Percentiles rank a stretch among this genome's conserved stretches.
Evolutionary conservation across 495 filamentous ascomycete species (phyloP).

Genomic region (Talaromyces adpressus): DNA sequence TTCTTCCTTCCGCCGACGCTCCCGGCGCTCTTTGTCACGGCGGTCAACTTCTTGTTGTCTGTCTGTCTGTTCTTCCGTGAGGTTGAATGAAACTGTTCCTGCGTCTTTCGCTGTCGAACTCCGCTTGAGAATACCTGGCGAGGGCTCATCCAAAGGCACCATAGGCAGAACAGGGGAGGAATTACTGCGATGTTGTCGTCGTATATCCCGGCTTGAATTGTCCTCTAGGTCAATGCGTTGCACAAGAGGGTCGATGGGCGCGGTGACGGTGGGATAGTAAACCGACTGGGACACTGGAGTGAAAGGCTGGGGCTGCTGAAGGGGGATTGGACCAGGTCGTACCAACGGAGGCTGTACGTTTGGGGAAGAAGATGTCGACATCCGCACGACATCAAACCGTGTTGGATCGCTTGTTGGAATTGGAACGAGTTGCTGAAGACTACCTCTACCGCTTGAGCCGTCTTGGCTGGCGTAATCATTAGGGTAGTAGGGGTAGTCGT

Average conservation of each 20-base stretch:
- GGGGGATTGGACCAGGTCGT: conserved; percentile 43
- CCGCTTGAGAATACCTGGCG: conserved; percentile 24
- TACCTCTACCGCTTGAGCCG: conserved; percentile 24
- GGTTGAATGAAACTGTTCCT: conserved; percentile 39
- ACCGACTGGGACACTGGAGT: conserved; percentile 49
- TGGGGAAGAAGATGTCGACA: conserved; percentile 41
- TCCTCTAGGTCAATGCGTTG: conserved; percentile 1
- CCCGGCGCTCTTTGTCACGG: conserved; percentile 20
- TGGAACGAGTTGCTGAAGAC: conserved; percentile 46
- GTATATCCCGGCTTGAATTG: background rate
- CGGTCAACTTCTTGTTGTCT: conserved; percentile 32
- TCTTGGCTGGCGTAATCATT: conserved; percentile 21
- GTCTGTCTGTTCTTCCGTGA: conserved; percentile 42
- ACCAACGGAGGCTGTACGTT: conserved; percentile 37
- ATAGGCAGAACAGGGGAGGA: conserved; percentile 28
- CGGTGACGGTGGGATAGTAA: conserved; percentile 36
- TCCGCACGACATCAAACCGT: conserved; percentile 45
- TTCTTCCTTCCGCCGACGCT: conserved; percentile 21
- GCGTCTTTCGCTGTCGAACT: conserved; percentile 34
- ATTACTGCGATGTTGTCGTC: conserved; percentile 21
- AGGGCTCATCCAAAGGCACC: conserved; percentile 14
- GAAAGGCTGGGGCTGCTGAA: conserved; percentile 52
- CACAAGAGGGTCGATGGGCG: conserved; percentile 24
- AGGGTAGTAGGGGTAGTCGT: conserved; percentile 12
- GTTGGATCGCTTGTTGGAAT: conserved; percentile 55